phyloP scores from a whole-genome alignment of 176 grass and related monocot genomes.

The Olyra latifolia region DNA sequence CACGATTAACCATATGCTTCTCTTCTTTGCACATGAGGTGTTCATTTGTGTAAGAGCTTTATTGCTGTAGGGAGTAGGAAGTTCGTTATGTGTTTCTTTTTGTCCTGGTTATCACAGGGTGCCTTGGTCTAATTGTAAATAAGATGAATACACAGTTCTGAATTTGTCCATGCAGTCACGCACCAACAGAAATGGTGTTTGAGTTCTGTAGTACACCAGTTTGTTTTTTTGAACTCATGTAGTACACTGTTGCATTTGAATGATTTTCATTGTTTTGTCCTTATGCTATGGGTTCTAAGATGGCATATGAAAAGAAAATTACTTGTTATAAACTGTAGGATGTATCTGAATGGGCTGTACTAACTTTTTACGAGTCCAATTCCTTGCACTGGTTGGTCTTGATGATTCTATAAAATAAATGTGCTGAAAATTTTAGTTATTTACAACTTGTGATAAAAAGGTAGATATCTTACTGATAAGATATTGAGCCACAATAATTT shows the following conservation, averaged over 20 bases:
- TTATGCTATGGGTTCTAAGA: background rate
- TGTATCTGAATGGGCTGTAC: background rate
- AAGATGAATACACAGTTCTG: slow-evolving; percentile 7
- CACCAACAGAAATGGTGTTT: background rate
- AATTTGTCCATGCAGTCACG: background rate
- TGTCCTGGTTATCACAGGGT: background rate
- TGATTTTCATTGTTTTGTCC: background rate
- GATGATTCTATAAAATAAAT: slow-evolving; percentile 7
- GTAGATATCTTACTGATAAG: background rate
- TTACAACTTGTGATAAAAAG: background rate
- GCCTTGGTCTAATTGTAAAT: background rate
- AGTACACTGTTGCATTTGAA: background rate
- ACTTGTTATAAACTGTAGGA: background rate
- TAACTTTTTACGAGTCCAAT: background rate
- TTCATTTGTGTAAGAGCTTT: background rate
- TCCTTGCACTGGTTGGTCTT: background rate
- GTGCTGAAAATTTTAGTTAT: background rate
- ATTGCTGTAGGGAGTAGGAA: background rate
- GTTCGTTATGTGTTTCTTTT: background rate
- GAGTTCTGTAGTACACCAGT: background rate
- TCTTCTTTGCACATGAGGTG: background rate
- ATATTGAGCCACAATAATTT: background rate
- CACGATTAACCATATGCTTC: background rate
- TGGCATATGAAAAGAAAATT: background rate
- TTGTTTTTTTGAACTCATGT: background rate